Base-by-base conservation (phyloP, 805 yeast species). In the Barnettozyma salicaria region DNA sequence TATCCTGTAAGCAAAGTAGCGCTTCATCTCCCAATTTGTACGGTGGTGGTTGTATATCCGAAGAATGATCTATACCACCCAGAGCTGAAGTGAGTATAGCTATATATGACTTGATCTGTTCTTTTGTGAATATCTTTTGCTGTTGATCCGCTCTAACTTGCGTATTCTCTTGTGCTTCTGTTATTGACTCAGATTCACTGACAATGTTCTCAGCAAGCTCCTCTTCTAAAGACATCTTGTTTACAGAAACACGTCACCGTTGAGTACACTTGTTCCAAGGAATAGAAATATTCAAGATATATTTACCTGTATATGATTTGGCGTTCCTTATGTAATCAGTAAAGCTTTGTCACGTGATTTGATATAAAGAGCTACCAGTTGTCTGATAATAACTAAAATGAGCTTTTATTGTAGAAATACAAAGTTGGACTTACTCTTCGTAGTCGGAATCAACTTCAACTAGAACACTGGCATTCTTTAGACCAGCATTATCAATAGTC, bases 21-120 rank as follows among this genome's bases (percentile, higher is more conserved):
- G 95, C 94, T 52, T 90, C 97, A 41, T 81, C 87, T 9, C 97
- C 97, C 3, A 89, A 68, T 42, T 74, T 76, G 52, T 92, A 92
- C 0, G 77, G 76, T 0, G 71, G 67, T 4, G 71, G 69, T 2
- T 60, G 56, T 3, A 55, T 44, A 5, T 61, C 56, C 0, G 80
- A 64, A 1, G 80, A 60, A 32, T 80, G 74, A 59, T 89, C 96
- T 1, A 80, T 73, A 2, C 97, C 97, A 37, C 98, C 98, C 3
- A 90, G 68, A 0, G 97, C 95, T 4, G 95, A 76, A 4, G 88
- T 86, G 27, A 89, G 67, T 29, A 85, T 76, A 11, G 89, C 73
- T 22, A 90, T 80, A 58, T 86, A 87, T 0, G 92, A 85, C 44
- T 72, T 70, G 46, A 53, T 50, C 30, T 49, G 50, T 23, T 42